A percentile compares a stretch with the other conserved stretches of the same genome.
Conservation (phyloP, 192 early-diverging fungal genomes). For the Backusella tarrabulga region DNA sequence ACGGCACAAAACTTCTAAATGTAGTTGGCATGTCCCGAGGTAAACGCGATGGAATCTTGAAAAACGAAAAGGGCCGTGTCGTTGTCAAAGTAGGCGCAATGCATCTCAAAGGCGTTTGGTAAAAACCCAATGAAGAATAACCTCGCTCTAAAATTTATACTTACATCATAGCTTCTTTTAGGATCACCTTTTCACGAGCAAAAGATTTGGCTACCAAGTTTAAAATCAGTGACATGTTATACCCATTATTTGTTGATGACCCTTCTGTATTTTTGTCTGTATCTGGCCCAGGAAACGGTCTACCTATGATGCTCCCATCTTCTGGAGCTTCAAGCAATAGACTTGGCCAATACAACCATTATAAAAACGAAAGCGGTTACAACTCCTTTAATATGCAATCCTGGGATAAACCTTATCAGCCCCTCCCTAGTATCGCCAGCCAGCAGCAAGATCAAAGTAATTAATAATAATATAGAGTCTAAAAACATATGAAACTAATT, state of each 20-base stretch:
- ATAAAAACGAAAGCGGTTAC: not conserved
- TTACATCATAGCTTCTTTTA: not conserved
- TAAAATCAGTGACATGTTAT: slow-evolving; percentile 67
- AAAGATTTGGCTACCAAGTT: slow-evolving; percentile 64
- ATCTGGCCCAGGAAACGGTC: not conserved
- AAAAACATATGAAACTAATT: too few species aligned
- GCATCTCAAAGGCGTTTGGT: slow-evolving; percentile 86
- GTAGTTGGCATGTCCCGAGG: slow-evolving; percentile 85
- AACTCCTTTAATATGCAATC: slow-evolving; percentile 9
- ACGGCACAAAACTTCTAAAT: slow-evolving; percentile 83
- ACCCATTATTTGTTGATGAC: slow-evolving; percentile 74
- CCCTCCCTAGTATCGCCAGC: slow-evolving; percentile 17
- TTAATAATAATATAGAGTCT: not conserved
- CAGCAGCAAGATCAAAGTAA: slow-evolving; percentile 18
- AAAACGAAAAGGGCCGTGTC: slow-evolving; percentile 80
- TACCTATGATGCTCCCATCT: not conserved
- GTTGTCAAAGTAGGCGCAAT: slow-evolving; percentile 85
- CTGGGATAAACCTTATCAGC: slow-evolving; percentile 24
- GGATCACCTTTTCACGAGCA: slow-evolving; percentile 63
- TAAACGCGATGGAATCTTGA: slow-evolving; percentile 79
- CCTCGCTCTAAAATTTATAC: not conserved
- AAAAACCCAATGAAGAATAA: slow-evolving; percentile 12
- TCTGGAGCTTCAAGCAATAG: not conserved
- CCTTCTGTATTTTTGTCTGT: slow-evolving; percentile 62
- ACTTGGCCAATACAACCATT: not conserved